Base-by-base conservation (phyloP, 78 protist species). In the Diacronema lutheri region DNA sequence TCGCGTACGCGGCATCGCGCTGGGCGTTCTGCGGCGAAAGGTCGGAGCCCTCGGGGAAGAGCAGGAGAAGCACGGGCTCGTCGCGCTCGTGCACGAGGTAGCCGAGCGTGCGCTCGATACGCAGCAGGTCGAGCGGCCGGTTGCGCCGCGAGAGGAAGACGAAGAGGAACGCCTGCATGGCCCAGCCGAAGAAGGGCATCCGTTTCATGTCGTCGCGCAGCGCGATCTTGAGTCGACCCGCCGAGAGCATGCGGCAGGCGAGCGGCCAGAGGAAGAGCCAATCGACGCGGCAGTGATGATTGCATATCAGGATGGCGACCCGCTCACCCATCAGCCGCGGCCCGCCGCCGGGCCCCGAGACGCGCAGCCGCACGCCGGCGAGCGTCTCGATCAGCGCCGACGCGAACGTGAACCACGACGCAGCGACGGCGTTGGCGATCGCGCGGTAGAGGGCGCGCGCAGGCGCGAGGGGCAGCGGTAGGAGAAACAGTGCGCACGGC, bases 101-200 rank as follows among this genome's bases (percentile, higher is more conserved):
- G 19, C 6, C 33, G 35, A 38, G 37, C 58, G 11, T 1, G 9
- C 0, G 6, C 16, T 35, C 37, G 37, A 71, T 19, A 19, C 14
- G 3, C 26, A 4, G 1, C 21, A 71, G 57, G 57, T 71, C 79
- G 16, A 26, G 7, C 31, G 40, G 37, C 16, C 57, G 50, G 79
- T 71, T n/a, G 58, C 35, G 35, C 26, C 79, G 79, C 29, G 58
- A 10, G 57, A 71, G 79, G 35, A 71, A 71, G 37, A 40, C 33
- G 57, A 71, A 71, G 79, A 41, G 57, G 35, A 71, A 71, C 25
- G 79, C 79, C 79, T 71, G 79, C 58, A 38, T 41, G 23, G 79
- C 79, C 79, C 79, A 71, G 55, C 79, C 79, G 58, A 71, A 71
- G 35, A 41, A 1, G 35, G 79, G 79, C 20, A 21, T 58, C 20